These are phyloP conservation scores for Lactarius sp. DNA, from an alignment of 768 basidiomycete species.

Conservation along the genomic window DNA sequence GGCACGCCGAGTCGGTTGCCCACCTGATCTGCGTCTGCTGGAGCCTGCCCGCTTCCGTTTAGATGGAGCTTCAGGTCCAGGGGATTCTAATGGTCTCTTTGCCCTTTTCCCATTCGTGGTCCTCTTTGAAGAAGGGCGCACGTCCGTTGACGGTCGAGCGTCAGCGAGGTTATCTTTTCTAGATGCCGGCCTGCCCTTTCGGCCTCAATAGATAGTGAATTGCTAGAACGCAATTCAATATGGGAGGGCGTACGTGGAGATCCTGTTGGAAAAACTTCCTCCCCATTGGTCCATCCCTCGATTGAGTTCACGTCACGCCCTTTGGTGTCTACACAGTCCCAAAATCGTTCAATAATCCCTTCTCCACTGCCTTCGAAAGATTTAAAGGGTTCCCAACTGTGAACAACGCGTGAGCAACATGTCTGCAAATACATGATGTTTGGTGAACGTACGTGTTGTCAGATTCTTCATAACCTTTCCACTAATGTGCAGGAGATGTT, in stretches of 20 bases:
- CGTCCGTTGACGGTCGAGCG: background rate
- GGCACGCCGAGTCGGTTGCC: background rate
- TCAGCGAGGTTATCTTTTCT: background rate
- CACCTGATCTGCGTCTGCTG: conserved; percentile 12
- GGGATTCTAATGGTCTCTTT: conserved; percentile 9
- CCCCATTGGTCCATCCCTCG: conserved; percentile 22
- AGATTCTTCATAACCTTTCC: conserved; percentile 22
- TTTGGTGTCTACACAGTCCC: conserved; percentile 22
- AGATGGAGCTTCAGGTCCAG: background rate
- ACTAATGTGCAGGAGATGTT: conserved; percentile 11
- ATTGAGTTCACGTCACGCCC: conserved; percentile 17
- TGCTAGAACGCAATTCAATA: background rate
- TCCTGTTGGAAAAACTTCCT: conserved; percentile 21
- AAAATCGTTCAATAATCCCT: conserved; percentile 14
- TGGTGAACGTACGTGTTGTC: conserved; percentile 24
- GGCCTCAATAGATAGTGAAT: conserved; percentile 7
- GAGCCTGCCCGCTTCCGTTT: conserved; percentile 17
- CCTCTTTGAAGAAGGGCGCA: background rate
- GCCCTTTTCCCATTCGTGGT: background rate
- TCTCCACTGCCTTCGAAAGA: conserved; percentile 23
- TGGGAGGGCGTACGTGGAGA: conserved; percentile 17
- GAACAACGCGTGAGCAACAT: conserved; percentile 5
- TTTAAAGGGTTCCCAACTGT: conserved; percentile 24
- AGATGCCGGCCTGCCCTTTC: background rate
- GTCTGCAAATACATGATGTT: background rate